Evolutionary conservation across 1,284 basidiomycete species (phyloP), one percentile per base, ranked within the genome.

Genomic region (Ganoderma resinaceum): DNA sequence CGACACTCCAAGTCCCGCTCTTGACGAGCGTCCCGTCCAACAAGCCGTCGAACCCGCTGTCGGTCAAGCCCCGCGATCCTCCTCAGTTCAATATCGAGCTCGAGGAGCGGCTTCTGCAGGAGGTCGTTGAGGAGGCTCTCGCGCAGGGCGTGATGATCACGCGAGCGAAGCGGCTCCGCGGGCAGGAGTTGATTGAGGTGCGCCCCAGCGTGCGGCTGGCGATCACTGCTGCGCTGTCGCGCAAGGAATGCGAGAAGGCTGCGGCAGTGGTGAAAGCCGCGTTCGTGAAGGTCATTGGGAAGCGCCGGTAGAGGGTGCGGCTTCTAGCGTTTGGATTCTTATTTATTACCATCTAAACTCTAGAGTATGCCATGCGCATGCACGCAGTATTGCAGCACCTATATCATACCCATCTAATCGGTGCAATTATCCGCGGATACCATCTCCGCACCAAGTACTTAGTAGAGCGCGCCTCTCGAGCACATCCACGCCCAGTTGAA

Each of bases 231-330:
- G 95, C 89, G 12, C 81, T 98, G 73, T 90, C 89, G 35, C 92
- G 86, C 84, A 97, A 97, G 82, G 98, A 99, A 76, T 89, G 92
- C 66, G 96, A 98, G 83, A 96, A 95, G 84, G 94, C 96, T 1
- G 90, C 91, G 23, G 83, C 83, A 37, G 87, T 92, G 33, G 80
- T 98, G 69, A 96, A 93, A 82, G 84, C 86, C 35, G 91, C 91
- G 43, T 83, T 95, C 49, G 83, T 88, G 62, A 96, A 95, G 83
- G 89, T 95, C 14, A 76, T 90, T 23, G 78, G 82, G 16, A 88
- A 77, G 78, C 82, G 85, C 65, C 78, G 81, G 72, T 85, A 76
- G 75, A 49, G 11, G 33, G 20, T 7, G 43, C n/a, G 46, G 29
- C 23, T 23, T 18, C n/a, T 6, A n/a, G 35, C 37, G 12, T n/a